Conservation (phyloP, 192 early-diverging fungal genomes). For the Mortierella claussenii region DNA sequence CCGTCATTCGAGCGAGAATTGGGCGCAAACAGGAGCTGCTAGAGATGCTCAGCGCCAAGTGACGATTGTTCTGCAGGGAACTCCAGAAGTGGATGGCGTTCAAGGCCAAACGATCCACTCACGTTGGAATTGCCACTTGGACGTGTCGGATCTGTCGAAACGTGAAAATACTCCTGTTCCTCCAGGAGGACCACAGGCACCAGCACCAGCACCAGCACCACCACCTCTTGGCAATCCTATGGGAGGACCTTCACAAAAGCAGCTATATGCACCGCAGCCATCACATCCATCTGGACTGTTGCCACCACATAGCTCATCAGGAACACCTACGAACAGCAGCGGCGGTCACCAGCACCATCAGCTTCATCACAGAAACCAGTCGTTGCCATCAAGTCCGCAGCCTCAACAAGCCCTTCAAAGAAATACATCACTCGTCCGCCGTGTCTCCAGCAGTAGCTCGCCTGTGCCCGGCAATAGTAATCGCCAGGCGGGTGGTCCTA, state of each 20-base stretch:
- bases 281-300: constrained; percentile 36
- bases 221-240: too few species aligned
- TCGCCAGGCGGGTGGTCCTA: constrained; percentile 25
- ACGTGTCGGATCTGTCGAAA: constrained; percentile 58
- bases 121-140: constrained; percentile 68
- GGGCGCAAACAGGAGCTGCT: constrained; percentile 1
- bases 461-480: background rate
- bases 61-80: constrained; percentile 61
- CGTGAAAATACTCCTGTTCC: constrained; percentile 11
- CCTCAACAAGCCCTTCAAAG: constrained; percentile 34
- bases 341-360: constrained; percentile 21
- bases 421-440: constrained; percentile 19
- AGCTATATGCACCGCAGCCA: constrained; percentile 38
- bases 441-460: constrained; percentile 28
- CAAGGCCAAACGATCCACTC: constrained; percentile 60
- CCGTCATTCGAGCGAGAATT: constrained; percentile 35
- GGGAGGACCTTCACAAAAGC: constrained; percentile 21
- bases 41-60: constrained; percentile 59
- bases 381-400: constrained; percentile 40
- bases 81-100: constrained; percentile 60
- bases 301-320: constrained; percentile 11
- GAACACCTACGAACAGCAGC: constrained; percentile 26
- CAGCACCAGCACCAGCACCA: background rate
- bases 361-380: constrained; percentile 38
- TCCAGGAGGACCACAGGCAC: background rate